phyloP scores from a whole-genome alignment of 345 rosid species.

The Excoecaria cochinchinensis region DNA sequence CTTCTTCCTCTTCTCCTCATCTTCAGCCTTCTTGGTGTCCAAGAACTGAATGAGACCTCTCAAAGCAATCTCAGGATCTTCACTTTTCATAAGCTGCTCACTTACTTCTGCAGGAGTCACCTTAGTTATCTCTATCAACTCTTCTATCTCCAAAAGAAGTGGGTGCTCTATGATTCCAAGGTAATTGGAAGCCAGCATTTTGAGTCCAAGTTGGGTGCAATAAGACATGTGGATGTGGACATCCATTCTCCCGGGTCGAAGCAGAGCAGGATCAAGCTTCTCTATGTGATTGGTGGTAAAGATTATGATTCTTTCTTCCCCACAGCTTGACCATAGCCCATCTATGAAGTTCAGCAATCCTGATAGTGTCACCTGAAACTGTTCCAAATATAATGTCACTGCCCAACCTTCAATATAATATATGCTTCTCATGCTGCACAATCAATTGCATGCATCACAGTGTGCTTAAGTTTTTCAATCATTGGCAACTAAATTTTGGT shows the following conservation, averaged over 20 bases:
- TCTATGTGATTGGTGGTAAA: slow-evolving; percentile 27
- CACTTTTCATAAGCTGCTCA: slow-evolving; percentile 30
- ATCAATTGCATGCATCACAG: too few relatives aligned
- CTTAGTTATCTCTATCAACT: slow-evolving; percentile 15
- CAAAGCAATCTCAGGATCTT: slow-evolving; percentile 18
- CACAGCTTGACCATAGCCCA: slow-evolving; percentile 31
- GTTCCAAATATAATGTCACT: not conserved
- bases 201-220: slow-evolving; percentile 20
- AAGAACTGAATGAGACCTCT: slow-evolving; percentile 28
- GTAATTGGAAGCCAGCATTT: slow-evolving; percentile 11
- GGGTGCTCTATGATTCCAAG: slow-evolving; percentile 20
- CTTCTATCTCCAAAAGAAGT: slow-evolving; percentile 13
- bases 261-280: slow-evolving; percentile 21
- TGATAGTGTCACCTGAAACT: slow-evolving; percentile 23
- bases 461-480: too few relatives aligned
- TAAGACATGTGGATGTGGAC: slow-evolving; percentile 20
- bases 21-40: slow-evolving; percentile 6
- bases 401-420: too few relatives aligned
- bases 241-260: slow-evolving; percentile 31
- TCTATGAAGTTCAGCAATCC: slow-evolving; percentile 28
- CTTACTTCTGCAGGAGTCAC: slow-evolving; percentile 33
- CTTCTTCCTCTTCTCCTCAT: not conserved
- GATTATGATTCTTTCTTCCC: slow-evolving; percentile 25
- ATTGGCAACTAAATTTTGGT: too few relatives aligned
- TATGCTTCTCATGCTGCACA: too few relatives aligned